Evolutionary conservation across 805 yeast genomes (phyloP).

Genomic region (Saccharomycopsis fibuligera): DNA sequence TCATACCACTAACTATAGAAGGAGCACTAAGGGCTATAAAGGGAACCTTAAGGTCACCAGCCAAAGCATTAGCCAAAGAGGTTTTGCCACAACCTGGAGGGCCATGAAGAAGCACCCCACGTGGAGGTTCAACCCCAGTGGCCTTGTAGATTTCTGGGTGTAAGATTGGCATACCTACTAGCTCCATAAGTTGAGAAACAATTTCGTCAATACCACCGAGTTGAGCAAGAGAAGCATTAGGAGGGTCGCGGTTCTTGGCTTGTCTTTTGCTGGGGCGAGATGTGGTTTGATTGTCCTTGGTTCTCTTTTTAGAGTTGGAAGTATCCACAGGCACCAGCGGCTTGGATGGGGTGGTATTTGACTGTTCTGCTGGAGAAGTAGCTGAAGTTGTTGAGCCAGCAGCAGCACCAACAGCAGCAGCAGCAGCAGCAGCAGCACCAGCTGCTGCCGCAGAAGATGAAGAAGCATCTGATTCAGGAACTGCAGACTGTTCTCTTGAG

Average conservation of each 20-base stretch:
- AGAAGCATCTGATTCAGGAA: slow-evolving; percentile 72
- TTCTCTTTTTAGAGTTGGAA: slow-evolving; percentile 40
- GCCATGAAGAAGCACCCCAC: slow-evolving; percentile 91
- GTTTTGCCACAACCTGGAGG: slow-evolving; percentile 99
- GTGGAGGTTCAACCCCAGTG: slow-evolving; percentile 91
- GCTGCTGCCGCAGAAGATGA: slow-evolving; percentile 49
- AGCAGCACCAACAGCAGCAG: slow-evolving; percentile 68
- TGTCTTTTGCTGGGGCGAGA: slow-evolving; percentile 33
- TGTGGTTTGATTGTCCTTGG: slow-evolving; percentile 37
- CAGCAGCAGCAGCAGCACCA: background rate
- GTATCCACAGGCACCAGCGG: background rate
- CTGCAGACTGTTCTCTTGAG: slow-evolving; percentile 55
- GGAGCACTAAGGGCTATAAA: slow-evolving; percentile 91
- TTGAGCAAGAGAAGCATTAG: slow-evolving; percentile 58
- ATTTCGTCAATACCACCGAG: slow-evolving; percentile 87
- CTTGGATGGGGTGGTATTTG: background rate
- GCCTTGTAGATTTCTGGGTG: slow-evolving; percentile 88
- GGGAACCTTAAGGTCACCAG: slow-evolving; percentile 91
- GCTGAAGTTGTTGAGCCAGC: slow-evolving; percentile 52
- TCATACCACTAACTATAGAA: slow-evolving; percentile 95
- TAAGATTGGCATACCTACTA: slow-evolving; percentile 83
- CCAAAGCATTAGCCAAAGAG: slow-evolving; percentile 90
- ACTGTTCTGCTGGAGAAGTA: slow-evolving; percentile 9
- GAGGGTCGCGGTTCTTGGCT: slow-evolving; percentile 61
- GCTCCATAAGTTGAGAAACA: slow-evolving; percentile 81